Conservation (phyloP, 2,329 filamentous ascomycete genomes). For the Xylariomycetidae sp. region DNA sequence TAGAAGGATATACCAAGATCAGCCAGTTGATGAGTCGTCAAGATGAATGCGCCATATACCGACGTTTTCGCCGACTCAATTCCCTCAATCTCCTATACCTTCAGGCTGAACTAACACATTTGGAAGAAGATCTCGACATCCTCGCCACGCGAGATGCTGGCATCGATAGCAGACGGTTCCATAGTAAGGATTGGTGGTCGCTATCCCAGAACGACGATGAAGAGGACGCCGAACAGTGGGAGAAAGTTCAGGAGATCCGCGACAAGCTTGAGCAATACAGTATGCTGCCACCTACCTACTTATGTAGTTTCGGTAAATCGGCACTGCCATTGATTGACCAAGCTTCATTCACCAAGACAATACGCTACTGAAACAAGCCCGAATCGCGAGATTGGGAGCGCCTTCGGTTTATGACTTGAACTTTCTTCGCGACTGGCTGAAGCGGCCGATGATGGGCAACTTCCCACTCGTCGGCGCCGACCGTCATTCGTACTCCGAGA, state of each 20-base stretch:
- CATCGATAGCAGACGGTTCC: background rate
- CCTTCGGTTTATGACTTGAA: conserved; percentile 3
- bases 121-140: conserved; percentile 4
- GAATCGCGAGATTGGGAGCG: conserved; percentile 2
- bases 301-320: too few species aligned
- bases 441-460: conserved; percentile 6
- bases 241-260: conserved; percentile 8
- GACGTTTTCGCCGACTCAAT: conserved; percentile 7
- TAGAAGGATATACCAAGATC: conserved; percentile 8
- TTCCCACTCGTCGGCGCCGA: conserved; percentile 7
- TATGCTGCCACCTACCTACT: too few species aligned
- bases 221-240: conserved; percentile 6
- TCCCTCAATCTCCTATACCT: conserved; percentile 7
- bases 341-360: too few species aligned
- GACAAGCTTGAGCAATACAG: conserved; percentile 9
- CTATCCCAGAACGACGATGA: conserved; percentile 4
- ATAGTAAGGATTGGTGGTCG: conserved; percentile 9
- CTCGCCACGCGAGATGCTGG: conserved; percentile 1
- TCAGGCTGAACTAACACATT: conserved; percentile 9
- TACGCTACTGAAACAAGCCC: conserved; percentile 3
- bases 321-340: too few species aligned
- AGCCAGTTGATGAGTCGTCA: conserved; percentile 7
- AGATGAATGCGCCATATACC: conserved; percentile 7
- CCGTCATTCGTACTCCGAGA: conserved; percentile 2
- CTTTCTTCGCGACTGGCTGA: conserved; percentile 7